A percentile compares a stretch with the other conserved stretches of the same genome.
Evolutionary conservation across 169 alveolate species (phyloP).

Genomic region (Theileria orientalis): DNA sequence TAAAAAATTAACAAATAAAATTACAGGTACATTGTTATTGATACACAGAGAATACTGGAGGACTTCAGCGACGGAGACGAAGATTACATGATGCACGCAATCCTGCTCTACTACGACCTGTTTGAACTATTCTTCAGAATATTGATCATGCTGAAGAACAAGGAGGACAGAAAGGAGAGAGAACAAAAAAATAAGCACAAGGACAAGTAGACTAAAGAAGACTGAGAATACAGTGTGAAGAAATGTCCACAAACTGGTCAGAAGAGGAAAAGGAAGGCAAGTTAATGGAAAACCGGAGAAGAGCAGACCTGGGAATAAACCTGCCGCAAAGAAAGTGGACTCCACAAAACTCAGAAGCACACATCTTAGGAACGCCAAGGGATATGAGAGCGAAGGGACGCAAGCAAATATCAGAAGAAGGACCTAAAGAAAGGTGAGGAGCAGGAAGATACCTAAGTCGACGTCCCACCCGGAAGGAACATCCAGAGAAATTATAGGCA

Average conservation of each 20-base stretch:
- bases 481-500: neutral
- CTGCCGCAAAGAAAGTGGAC: neutral
- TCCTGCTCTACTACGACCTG: conserved; percentile 50
- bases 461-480: neutral
- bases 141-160: conserved; percentile 13
- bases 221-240: no score
- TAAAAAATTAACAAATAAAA: neutral
- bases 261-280: no score
- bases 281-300: no score
- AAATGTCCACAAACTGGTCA: no score
- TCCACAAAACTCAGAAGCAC: neutral
- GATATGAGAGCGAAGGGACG: neutral
- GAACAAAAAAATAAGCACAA: conserved; percentile 13
- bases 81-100: conserved; percentile 50
- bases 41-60: conserved; percentile 48
- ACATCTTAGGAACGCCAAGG: neutral
- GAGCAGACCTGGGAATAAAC: neutral
- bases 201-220: neutral
- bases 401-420: neutral
- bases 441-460: neutral
- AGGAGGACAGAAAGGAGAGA: conserved; percentile 30
- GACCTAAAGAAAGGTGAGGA: no score
- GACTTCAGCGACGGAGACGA: conserved; percentile 38
- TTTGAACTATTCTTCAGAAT: conserved; percentile 30
- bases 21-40: conserved; percentile 7